phyloP scores from a whole-genome alignment of 768 basidiomycete genomes.

The Mycena leptocephala region DNA sequence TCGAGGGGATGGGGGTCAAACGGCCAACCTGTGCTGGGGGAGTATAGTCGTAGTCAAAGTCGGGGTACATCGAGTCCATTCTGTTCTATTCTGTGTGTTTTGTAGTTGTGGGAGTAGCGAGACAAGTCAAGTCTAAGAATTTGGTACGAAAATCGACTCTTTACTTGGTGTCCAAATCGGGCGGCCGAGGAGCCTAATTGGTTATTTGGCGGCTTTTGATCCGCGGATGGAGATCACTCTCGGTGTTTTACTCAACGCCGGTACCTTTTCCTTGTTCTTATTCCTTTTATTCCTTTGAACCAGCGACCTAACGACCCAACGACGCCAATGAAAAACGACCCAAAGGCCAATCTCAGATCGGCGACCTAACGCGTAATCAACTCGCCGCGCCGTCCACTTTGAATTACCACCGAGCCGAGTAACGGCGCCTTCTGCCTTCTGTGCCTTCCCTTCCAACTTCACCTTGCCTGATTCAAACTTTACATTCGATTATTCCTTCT shows the following conservation, averaged over 20 bases:
- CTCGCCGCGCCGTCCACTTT: conserved; percentile 8
- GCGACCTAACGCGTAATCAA: conserved; percentile 26
- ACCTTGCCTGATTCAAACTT: not conserved
- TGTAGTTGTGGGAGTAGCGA: not conserved
- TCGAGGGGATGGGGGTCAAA: not conserved
- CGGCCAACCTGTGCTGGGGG: not conserved
- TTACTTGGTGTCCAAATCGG: not conserved
- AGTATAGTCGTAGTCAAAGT: not conserved
- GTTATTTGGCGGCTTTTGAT: not conserved
- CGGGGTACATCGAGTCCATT: not conserved
- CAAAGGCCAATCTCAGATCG: too few relatives aligned
- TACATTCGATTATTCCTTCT: conserved; percentile 4
- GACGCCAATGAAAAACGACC: too few relatives aligned
- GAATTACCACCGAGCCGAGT: conserved; percentile 14
- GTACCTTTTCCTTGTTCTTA: too few relatives aligned
- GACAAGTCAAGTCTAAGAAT: not conserved
- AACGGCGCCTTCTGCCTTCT: conserved; percentile 18
- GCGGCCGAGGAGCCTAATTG: not conserved
- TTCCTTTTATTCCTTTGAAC: too few relatives aligned
- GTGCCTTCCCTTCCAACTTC: conserved; percentile 12
- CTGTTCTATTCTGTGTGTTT: not conserved
- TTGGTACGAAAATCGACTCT: not conserved
- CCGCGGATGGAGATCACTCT: not conserved
- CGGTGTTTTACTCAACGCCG: too few relatives aligned
- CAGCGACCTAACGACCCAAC: too few relatives aligned